These are phyloP conservation scores for Fusarium brevicatenulatum DNA, from an alignment of 2,329 filamentous ascomycete genomes.

Conservation along the genomic window DNA sequence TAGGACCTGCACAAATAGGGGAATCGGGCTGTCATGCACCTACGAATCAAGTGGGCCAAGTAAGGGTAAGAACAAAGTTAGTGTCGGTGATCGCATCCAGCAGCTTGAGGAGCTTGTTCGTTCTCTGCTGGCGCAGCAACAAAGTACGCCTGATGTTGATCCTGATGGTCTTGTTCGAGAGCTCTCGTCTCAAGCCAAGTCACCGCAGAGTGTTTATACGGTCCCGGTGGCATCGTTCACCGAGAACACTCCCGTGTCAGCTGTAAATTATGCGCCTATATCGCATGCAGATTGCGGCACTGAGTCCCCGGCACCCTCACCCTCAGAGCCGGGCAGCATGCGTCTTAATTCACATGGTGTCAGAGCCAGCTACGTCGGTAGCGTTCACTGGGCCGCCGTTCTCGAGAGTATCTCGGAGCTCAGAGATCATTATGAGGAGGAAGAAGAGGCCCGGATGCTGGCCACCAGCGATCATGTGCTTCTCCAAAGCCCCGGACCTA, in stretches of 20 bases:
- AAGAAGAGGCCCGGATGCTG: not conserved
- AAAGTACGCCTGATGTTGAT: fast-evolving
- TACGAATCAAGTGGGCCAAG: not conserved
- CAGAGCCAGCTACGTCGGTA: not conserved
- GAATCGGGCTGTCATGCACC: not conserved
- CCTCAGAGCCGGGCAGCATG: not conserved
- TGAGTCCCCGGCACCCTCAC: no score
- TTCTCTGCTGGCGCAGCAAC: not conserved
- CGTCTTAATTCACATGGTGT: fast-evolving
- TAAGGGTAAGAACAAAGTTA: not conserved
- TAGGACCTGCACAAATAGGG: not conserved
- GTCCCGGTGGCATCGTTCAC: fast-evolving
- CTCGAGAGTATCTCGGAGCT: not conserved
- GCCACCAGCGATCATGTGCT: not conserved
- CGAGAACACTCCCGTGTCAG: not conserved
- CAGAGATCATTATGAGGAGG: not conserved
- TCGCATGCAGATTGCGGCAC: fast-evolving
- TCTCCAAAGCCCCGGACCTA: not conserved
- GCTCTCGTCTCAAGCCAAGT: not conserved
- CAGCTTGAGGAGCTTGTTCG: not conserved
- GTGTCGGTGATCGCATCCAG: not conserved
- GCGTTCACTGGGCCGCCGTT: not conserved
- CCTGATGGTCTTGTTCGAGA: not conserved
- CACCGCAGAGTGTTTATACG: not conserved
- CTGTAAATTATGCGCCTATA: not conserved